Evolutionary conservation across 345 rosid species (phyloP), one percentile per base, ranked within the genome.

Genomic region (Lenwebbia sp.): DNA sequence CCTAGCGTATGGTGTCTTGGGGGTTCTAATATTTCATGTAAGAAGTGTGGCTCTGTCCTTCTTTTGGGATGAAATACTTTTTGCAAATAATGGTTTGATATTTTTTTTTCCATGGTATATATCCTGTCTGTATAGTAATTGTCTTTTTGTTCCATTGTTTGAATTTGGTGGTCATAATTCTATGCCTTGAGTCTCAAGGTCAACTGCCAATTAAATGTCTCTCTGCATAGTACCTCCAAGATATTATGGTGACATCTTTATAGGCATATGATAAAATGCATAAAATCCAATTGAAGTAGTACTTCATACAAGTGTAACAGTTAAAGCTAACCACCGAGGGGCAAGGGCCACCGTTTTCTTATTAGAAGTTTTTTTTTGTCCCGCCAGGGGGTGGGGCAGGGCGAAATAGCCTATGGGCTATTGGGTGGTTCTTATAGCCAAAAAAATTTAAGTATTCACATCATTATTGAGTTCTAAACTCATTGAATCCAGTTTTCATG

Each of bases 11-110:
- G 98, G 99, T 87, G 93, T 97, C 51, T 88, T 97, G 89, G 99
- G 96, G 76, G 93, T 97, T 87, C 93, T 97, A 83, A 85, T 96
- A 86, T 97, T 97, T 88, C 99, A 97, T 88, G 98, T 97, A 93
- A 92, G 98, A 76, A 49, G 52, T 62, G 84, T 56, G 65, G 51
- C 60, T 26, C 30, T 82, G 21, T 47, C 37, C 40, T 84, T 53
- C 85, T 26, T 56, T 22, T 83, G 75, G 40, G 75, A 62, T 30
- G 75, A 62, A 62, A 62, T 62, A 28, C 83, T 7, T 82, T 54
- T 82, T 28, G 57, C 25, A 51, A 51, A 82, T 44, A 6, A 51
- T 49, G 40, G 33, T 51, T 51, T 1, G 57, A 15, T 53, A 7
- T 49, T 53, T 50, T 82, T 82, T 41, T 44, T 82, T 23, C 26